Evolutionary conservation across 2,329 filamentous ascomycete genomes (phyloP).

Genomic region (Dryadomyces quercivorus): DNA sequence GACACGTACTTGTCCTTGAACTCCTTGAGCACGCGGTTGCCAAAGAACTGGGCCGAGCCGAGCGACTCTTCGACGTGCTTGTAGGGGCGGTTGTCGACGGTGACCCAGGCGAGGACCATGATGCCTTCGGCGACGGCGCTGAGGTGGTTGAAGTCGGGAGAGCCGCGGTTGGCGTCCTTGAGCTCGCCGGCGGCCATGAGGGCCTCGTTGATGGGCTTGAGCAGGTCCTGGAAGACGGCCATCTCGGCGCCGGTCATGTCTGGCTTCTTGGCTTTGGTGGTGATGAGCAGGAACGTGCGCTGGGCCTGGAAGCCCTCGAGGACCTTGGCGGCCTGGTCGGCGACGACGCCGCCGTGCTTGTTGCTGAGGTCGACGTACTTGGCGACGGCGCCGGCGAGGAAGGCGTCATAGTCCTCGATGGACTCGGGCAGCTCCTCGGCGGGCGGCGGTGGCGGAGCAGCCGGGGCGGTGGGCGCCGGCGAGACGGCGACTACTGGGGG

Average conservation of each 20-base stretch:
- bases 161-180: constrained; percentile 68
- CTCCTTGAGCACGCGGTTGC: constrained; percentile 86
- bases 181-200: constrained; percentile 70
- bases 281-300: constrained; percentile 75
- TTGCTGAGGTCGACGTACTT: constrained; percentile 69
- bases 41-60: constrained; percentile 80
- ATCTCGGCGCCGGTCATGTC: constrained; percentile 50
- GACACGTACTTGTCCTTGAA: constrained; percentile 55
- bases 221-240: constrained; percentile 57
- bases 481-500: constrained; percentile 23
- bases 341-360: constrained; percentile 64
- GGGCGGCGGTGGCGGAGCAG: constrained; percentile 29
- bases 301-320: constrained; percentile 65
- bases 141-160: constrained; percentile 66
- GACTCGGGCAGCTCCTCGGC: constrained; percentile 56
- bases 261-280: constrained; percentile 87
- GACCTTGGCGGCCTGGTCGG: constrained; percentile 56
- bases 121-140: constrained; percentile 85
- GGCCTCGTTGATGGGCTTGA: constrained; percentile 77
- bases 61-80: constrained; percentile 79
- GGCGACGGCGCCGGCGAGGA: constrained; percentile 62
- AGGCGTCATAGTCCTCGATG: constrained; percentile 78
- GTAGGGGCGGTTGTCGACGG: constrained; percentile 67
- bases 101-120: constrained; percentile 82
- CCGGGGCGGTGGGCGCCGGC: constrained; percentile 16